A percentile compares a stretch with the other conserved stretches of the same genome.
Conservation (phyloP, 371 early-diverging fungal genomes). For the Lichtheimia ornata region DNA sequence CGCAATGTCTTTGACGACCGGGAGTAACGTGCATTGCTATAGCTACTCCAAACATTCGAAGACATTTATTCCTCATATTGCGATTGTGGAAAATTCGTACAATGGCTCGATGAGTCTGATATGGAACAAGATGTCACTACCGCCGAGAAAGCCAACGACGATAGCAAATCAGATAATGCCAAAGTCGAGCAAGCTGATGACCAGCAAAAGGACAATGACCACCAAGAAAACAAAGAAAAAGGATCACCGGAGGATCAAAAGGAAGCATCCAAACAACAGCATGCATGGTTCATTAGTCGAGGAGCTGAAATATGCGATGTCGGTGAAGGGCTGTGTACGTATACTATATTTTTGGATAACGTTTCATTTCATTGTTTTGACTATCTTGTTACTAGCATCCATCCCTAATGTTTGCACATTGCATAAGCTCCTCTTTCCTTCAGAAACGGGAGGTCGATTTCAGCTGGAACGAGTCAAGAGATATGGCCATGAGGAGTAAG, state of each 20-base stretch:
- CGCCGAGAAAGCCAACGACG: conserved; percentile 11
- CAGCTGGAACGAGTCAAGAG: conserved; percentile 68
- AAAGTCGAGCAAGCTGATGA: background rate
- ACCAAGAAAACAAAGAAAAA: too few species aligned
- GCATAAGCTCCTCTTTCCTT: conserved; percentile 82
- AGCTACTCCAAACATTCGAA: conserved; percentile 79
- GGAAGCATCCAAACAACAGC: background rate
- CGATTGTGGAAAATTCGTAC: conserved; percentile 85
- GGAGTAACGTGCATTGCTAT: background rate
- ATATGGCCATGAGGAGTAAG: conserved; percentile 78
- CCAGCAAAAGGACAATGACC: too few species aligned
- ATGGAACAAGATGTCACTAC: conserved; percentile 3
- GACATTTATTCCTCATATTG: conserved; percentile 86
- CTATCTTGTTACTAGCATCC: conserved; percentile 51
- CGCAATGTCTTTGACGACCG: background rate
- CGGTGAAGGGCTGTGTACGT: conserved; percentile 77
- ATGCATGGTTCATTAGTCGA: conserved; percentile 79
- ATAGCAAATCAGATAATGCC: background rate
- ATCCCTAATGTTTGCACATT: conserved; percentile 81
- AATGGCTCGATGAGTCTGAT: conserved; percentile 57
- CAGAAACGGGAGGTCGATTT: conserved; percentile 61
- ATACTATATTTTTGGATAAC: background rate
- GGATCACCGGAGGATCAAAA: too few species aligned
- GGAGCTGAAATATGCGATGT: conserved; percentile 90
- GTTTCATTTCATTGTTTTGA: too few species aligned